These are phyloP conservation scores for Solanum aculeatissimum DNA, from an alignment of 305 asterid genomes.

Conservation along the genomic window DNA sequence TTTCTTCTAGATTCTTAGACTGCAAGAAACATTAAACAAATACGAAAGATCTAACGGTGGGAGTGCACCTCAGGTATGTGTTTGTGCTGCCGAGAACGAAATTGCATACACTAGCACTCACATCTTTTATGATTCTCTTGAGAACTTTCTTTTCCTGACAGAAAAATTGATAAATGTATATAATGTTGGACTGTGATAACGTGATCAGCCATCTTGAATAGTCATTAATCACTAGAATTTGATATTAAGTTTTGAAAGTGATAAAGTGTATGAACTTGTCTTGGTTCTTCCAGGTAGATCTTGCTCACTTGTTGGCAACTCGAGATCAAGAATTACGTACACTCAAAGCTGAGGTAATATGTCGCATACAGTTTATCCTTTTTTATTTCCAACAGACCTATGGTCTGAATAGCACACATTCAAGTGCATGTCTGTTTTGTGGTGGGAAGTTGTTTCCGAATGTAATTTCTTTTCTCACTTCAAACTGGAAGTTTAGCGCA, in stretches of 20 bases:
- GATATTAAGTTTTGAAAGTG: background rate
- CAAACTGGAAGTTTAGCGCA: background rate
- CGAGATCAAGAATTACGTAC: slow-evolving; percentile 98
- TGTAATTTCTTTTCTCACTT: background rate
- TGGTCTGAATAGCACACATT: background rate
- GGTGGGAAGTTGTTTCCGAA: background rate
- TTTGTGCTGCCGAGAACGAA: background rate
- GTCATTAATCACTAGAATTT: background rate
- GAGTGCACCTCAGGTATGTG: slow-evolving; percentile 81
- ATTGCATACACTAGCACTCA: background rate
- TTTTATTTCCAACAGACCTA: background rate
- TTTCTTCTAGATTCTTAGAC: slow-evolving; percentile 71
- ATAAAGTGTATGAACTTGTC: background rate
- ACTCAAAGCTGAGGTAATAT: slow-evolving; percentile 82
- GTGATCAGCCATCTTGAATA: background rate
- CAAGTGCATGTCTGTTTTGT: background rate
- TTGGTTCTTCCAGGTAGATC: slow-evolving; percentile 71
- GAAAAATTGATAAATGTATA: background rate
- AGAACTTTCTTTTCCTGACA: background rate
- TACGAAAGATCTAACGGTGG: slow-evolving; percentile 83
- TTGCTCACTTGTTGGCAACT: slow-evolving; percentile 88
- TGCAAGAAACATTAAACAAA: slow-evolving; percentile 91
- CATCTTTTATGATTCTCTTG: background rate
- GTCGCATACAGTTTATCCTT: background rate
- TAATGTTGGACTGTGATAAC: background rate